Evolutionary conservation across 1,284 basidiomycete genomes (phyloP).

Genomic region (Boletus sp.): DNA sequence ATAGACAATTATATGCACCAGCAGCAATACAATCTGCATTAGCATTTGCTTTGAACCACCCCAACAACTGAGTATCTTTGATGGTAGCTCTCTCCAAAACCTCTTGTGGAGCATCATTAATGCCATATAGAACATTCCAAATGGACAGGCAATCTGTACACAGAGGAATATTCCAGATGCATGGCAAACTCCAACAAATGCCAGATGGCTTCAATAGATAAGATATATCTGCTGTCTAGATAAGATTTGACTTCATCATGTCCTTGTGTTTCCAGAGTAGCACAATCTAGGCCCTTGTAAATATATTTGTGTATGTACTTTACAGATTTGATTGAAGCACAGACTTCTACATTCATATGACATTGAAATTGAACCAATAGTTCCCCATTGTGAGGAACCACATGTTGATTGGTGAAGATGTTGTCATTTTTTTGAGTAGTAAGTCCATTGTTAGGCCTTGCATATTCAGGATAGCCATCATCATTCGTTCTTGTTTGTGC

Average conservation of each 20-base stretch:
- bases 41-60: constrained; percentile 47
- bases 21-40: constrained; percentile 29
- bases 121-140: too few relatives aligned
- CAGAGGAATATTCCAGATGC: constrained; percentile 22
- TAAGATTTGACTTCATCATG: constrained; percentile 18
- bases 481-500: constrained; percentile 8
- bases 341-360: background rate
- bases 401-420: constrained; percentile 1
- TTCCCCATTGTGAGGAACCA: constrained; percentile 7
- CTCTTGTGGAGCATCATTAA: too few relatives aligned
- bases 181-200: constrained; percentile 30
- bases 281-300: constrained; percentile 45
- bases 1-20: constrained; percentile 38
- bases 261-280: constrained; percentile 17
- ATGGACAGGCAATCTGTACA: constrained; percentile 22
- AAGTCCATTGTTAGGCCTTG: constrained; percentile 13
- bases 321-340: constrained; percentile 23
- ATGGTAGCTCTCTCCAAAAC: too few relatives aligned
- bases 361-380: constrained; percentile 25
- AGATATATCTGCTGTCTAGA: constrained; percentile 27
- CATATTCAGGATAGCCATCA: constrained; percentile 19
- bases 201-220: constrained; percentile 17
- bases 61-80: constrained; percentile 39
- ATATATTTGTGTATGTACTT: constrained; percentile 52
- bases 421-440: background rate